Conservation (phyloP, 139 green algal genomes). For the Coelastrella sp. region DNA sequence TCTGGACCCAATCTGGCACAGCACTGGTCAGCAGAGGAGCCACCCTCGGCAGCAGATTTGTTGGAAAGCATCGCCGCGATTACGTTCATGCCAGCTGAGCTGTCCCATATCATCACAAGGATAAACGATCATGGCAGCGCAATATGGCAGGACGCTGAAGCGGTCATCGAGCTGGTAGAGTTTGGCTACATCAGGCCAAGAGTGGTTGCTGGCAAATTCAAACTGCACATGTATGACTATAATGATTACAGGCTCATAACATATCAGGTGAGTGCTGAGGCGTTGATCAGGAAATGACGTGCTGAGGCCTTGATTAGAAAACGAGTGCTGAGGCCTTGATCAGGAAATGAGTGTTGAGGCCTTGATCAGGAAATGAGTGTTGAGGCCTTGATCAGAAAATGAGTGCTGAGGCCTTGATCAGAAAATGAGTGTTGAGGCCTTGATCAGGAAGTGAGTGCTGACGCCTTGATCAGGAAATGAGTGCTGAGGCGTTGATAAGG, state of each 20-base stretch:
- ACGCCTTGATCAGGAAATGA: no score
- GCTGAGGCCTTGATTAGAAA: no score
- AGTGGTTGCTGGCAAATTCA: neutral
- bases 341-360: no score
- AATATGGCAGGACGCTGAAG: neutral
- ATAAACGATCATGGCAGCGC: neutral
- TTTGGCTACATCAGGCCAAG: constrained; percentile 11
- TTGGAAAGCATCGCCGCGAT: neutral
- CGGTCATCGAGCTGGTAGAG: neutral
- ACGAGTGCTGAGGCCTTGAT: no score
- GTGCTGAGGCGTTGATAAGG: no score
- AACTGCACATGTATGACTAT: constrained; percentile 2
- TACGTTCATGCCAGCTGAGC: neutral
- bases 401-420: no score
- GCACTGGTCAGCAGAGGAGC: neutral
- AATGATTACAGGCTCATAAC: constrained; percentile 1
- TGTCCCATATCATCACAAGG: neutral
- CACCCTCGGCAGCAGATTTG: neutral
- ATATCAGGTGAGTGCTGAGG: neutral
- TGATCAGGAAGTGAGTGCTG: no score
- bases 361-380: no score
- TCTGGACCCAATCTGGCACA: neutral
- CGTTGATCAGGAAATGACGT: no score
- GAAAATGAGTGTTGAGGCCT: no score
- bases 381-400: no score